A percentile compares a stretch with the other conserved stretches of the same genome.
These are phyloP conservation scores for Allium cepa DNA, from an alignment of 106 monocot genomes.

Conservation along the genomic window DNA sequence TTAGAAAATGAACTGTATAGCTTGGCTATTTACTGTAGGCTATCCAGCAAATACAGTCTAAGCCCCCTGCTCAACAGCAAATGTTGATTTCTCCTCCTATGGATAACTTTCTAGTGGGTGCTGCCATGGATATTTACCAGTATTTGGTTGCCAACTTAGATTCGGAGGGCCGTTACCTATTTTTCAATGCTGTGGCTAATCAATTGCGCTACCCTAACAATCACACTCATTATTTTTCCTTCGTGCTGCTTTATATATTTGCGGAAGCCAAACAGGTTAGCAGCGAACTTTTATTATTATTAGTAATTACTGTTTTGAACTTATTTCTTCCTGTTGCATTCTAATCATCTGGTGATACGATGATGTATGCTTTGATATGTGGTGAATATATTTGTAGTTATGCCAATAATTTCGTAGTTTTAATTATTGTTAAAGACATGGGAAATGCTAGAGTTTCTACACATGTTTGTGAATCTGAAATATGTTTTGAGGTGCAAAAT, in stretches of 20 bases:
- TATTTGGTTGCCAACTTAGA: constrained; percentile 62
- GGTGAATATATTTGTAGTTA: too few species aligned
- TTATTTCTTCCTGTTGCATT: constrained; percentile 1
- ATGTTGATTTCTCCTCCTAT: constrained; percentile 41
- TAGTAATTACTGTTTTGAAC: background rate
- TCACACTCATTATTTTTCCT: constrained; percentile 95
- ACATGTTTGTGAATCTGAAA: too few species aligned
- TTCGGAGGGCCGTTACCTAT: constrained; percentile 86
- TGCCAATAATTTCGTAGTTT: too few species aligned
- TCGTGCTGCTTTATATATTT: constrained; percentile 84
- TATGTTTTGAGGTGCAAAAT: too few species aligned
- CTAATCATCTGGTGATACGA: background rate
- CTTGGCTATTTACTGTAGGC: constrained; percentile 37
- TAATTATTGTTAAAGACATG: too few species aligned
- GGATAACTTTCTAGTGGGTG: constrained; percentile 60
- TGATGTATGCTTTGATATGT: too few species aligned
- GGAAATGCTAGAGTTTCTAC: too few species aligned
- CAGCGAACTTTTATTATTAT: background rate
- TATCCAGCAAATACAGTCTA: constrained; percentile 75
- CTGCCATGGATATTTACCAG: constrained; percentile 82
- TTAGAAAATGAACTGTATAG: background rate
- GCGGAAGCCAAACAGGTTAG: constrained; percentile 66
- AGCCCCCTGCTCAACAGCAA: constrained; percentile 41
- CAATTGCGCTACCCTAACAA: constrained; percentile 94
- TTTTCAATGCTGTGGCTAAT: constrained; percentile 91